These are phyloP conservation scores for Trichoderma sp. DNA, from an alignment of 2,329 filamentous ascomycete species.

Conservation along the genomic window DNA sequence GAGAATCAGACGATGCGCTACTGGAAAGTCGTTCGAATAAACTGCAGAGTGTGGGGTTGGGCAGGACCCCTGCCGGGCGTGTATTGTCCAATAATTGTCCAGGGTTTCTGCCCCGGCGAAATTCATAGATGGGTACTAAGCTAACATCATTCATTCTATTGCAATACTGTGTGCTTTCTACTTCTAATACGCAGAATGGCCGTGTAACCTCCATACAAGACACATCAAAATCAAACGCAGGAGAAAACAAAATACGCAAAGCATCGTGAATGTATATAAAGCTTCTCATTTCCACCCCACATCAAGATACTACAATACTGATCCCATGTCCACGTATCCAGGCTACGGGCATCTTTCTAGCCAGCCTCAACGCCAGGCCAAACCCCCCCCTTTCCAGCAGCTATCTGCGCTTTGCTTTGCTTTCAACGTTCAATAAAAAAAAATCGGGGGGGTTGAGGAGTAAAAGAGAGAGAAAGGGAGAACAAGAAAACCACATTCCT, in stretches of 20 bases:
- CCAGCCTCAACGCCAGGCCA: conserved; percentile 11
- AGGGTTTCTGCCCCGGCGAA: background rate
- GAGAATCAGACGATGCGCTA: conserved; percentile 5
- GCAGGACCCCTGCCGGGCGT: background rate
- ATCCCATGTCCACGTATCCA: conserved; percentile 22
- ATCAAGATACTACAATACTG: conserved; percentile 12
- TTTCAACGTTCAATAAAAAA: background rate
- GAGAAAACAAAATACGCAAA: background rate
- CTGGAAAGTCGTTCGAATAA: conserved; percentile 6
- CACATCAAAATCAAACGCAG: background rate
- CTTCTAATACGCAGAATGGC: background rate
- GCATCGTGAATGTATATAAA: conserved; percentile 5
- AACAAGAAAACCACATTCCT: conserved; percentile 10
- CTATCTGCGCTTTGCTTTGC: background rate
- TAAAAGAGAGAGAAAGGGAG: conserved; percentile 5
- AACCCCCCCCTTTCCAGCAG: background rate
- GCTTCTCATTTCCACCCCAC: conserved; percentile 17
- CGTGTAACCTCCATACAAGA: background rate
- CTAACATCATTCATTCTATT: background rate
- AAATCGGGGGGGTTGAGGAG: background rate
- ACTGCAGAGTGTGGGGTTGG: background rate
- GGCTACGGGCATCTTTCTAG: conserved; percentile 18
- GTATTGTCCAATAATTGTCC: background rate
- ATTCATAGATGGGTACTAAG: too few relatives aligned
- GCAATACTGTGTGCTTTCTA: background rate